Conservation (phyloP, 805 yeast genomes). For the Teunomyces pallodes region DNA sequence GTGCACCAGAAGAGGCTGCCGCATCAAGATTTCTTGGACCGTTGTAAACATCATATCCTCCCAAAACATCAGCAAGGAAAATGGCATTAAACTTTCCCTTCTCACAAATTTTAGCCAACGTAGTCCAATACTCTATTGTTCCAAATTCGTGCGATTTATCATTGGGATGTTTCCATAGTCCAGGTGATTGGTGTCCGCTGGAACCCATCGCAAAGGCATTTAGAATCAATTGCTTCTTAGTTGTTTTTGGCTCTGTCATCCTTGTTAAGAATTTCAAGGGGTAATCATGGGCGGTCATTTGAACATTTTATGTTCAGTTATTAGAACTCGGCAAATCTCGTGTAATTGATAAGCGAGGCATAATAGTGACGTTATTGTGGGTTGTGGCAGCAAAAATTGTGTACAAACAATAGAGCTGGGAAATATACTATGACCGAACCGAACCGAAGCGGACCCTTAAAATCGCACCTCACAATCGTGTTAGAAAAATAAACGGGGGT, state of each 20-base stretch:
- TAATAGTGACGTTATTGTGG: slow-evolving; percentile 1
- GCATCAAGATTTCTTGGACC: slow-evolving; percentile 3
- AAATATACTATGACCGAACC: background rate
- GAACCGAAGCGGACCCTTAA: background rate
- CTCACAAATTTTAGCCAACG: slow-evolving; percentile 2
- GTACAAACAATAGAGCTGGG: background rate
- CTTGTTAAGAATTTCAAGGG: background rate
- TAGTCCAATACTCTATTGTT: slow-evolving; percentile 6
- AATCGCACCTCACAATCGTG: background rate
- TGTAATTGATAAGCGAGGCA: background rate
- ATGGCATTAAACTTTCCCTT: slow-evolving; percentile 5
- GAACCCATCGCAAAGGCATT: slow-evolving; percentile 5
- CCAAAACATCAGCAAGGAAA: slow-evolving; percentile 5
- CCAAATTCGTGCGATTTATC: slow-evolving; percentile 2
- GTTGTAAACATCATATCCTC: slow-evolving; percentile 6
- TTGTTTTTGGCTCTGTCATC: background rate
- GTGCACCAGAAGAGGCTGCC: slow-evolving; percentile 3
- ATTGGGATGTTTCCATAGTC: slow-evolving; percentile 4
- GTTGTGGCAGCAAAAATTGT: slow-evolving; percentile 1
- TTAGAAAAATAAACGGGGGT: background rate
- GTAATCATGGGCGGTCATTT: background rate
- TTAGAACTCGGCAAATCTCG: background rate
- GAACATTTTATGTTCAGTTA: background rate
- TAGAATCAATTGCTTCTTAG: background rate
- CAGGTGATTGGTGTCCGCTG: slow-evolving; percentile 4